These are phyloP conservation scores for Pulveroboletus sp. DNA, from an alignment of 768 basidiomycete species.

Conservation along the genomic window DNA sequence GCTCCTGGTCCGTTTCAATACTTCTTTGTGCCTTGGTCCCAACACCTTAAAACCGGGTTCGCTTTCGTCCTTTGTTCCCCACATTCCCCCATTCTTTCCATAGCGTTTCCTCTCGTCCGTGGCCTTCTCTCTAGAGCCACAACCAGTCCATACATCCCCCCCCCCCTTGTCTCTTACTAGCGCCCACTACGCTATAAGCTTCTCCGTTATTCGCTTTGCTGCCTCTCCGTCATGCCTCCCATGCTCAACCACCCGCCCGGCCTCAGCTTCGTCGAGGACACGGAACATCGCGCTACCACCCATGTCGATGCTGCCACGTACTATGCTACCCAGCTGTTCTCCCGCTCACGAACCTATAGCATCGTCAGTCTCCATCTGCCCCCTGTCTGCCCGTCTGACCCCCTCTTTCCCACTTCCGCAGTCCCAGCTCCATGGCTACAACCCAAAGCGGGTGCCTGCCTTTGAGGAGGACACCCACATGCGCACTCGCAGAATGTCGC, in stretches of 20 bases:
- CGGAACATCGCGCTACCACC: constrained; percentile 36
- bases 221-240: constrained; percentile 51
- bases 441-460: constrained; percentile 62
- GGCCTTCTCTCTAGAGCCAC: too few species aligned
- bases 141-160: too few species aligned
- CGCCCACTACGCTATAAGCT: too few species aligned
- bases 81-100: too few species aligned
- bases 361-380: constrained; percentile 46
- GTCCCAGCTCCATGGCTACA: constrained; percentile 71
- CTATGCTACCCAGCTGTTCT: constrained; percentile 77
- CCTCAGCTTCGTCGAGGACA: constrained; percentile 65
- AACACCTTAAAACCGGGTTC: neutral
- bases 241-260: constrained; percentile 57
- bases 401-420: constrained; percentile 27
- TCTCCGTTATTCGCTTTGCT: too few species aligned
- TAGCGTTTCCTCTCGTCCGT: too few species aligned
- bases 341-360: constrained; percentile 85
- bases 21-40: neutral
- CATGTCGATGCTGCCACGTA: constrained; percentile 74
- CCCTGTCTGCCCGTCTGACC: constrained; percentile 10
- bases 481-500: constrained; percentile 78
- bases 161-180: too few species aligned
- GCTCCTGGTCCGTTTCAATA: constrained; percentile 9
- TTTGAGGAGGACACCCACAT: constrained; percentile 76
- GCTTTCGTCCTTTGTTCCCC: too few species aligned